phyloP scores from a whole-genome alignment of 163 green algal genomes.

The Chlorella variabilis region DNA sequence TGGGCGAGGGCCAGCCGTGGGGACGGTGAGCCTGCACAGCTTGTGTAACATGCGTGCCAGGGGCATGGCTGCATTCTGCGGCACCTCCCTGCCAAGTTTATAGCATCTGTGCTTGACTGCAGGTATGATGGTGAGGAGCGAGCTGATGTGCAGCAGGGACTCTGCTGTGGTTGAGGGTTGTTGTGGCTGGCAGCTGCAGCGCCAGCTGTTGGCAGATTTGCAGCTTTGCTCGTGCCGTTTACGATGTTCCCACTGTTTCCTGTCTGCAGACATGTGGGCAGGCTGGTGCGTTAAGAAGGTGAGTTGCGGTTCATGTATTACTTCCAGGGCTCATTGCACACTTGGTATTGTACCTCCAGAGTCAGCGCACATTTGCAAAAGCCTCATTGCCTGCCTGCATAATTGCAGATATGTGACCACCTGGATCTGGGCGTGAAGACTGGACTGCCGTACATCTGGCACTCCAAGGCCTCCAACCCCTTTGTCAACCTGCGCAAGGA shows the following conservation, averaged over 20 bases:
- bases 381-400: not conserved
- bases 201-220: too few relatives aligned
- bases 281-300: slow-evolving; percentile 97
- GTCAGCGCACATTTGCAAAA: too few relatives aligned
- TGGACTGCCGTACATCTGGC: slow-evolving; percentile 97
- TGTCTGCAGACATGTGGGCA: slow-evolving; percentile 93
- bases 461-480: slow-evolving; percentile 96
- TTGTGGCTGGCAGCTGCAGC: too few relatives aligned
- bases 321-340: not conserved
- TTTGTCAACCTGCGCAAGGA: slow-evolving; percentile 98
- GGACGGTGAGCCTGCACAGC: slow-evolving; percentile 58
- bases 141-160: too few relatives aligned
- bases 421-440: slow-evolving; percentile 95
- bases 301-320: not conserved
- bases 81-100: too few relatives aligned
- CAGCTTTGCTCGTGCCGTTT: too few relatives aligned
- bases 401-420: slow-evolving; percentile 79
- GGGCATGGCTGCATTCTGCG: not conserved
- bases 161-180: too few relatives aligned
- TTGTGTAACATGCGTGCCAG: too few relatives aligned
- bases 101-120: not conserved
- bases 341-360: too few relatives aligned
- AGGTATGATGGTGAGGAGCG: slow-evolving; percentile 1
- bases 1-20: slow-evolving; percentile 96
- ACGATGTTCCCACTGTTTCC: not conserved